Percentiles rank a stretch among this genome's conserved stretches.
Evolutionary conservation across 257 asterid genomes (phyloP).

Genomic region (Osmanthus fragrans): DNA sequence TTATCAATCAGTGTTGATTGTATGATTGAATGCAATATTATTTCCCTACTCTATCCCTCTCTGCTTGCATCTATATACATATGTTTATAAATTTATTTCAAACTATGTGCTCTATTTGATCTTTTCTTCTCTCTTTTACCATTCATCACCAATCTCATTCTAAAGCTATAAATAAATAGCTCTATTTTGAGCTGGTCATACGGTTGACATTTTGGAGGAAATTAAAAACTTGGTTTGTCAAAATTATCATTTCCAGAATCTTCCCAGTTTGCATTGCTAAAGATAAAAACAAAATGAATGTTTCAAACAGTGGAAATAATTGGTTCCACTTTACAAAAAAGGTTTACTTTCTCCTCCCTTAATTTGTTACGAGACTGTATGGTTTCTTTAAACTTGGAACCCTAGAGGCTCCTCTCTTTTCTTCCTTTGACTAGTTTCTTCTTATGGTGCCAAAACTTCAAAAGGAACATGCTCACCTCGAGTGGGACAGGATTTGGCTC

Average conservation of each 20-base stretch:
- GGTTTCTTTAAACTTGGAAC: not conserved
- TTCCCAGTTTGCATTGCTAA: not conserved
- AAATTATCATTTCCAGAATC: not conserved
- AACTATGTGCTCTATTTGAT: too few relatives aligned
- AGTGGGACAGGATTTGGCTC: not conserved
- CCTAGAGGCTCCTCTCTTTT: not conserved
- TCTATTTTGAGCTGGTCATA: too few relatives aligned
- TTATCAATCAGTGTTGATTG: not conserved
- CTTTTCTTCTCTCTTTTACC: too few relatives aligned
- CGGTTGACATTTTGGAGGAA: too few relatives aligned
- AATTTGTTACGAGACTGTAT: not conserved
- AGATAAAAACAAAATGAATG: not conserved
- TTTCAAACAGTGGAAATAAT: too few relatives aligned
- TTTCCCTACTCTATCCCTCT: not conserved
- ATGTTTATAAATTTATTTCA: too few relatives aligned
- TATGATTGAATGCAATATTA: not conserved
- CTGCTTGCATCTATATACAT: not conserved
- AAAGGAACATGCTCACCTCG: not conserved
- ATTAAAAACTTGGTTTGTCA: too few relatives aligned
- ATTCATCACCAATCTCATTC: too few relatives aligned
- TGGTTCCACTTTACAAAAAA: too few relatives aligned
- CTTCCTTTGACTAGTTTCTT: not conserved
- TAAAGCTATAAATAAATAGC: too few relatives aligned
- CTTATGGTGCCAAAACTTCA: not conserved
- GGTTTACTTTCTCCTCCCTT: not conserved